phyloP scores from a whole-genome alignment of 805 yeast species.

The Monosporozyma unispora region DNA sequence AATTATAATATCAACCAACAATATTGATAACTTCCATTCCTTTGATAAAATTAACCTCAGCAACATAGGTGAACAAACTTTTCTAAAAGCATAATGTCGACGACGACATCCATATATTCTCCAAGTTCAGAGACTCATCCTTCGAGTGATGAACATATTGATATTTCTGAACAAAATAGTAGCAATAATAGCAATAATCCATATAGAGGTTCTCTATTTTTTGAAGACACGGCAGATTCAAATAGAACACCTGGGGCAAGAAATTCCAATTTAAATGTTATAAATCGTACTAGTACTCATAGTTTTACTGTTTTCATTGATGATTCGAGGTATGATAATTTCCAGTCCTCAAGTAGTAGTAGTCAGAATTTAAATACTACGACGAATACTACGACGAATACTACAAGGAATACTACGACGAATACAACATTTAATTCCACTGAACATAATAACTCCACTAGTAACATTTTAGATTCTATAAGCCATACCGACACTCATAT shows the following conservation, averaged over 20 bases:
- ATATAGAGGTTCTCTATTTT: neutral
- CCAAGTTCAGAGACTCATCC: neutral
- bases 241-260: neutral
- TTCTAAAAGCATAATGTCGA: neutral
- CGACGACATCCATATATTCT: neutral
- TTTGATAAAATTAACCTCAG: neutral
- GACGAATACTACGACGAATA: neutral
- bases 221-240: neutral
- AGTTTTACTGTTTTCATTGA: conserved; percentile 5
- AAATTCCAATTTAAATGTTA: neutral
- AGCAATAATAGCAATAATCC: neutral
- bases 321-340: neutral
- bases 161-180: neutral
- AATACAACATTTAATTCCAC: too few relatives aligned
- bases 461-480: neutral
- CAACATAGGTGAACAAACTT: too few relatives aligned
- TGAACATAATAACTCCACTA: too few relatives aligned
- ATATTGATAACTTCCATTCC: neutral
- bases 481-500: neutral
- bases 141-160: neutral
- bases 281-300: neutral
- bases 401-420: too few relatives aligned
- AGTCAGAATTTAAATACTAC: neutral
- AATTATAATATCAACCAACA: neutral
- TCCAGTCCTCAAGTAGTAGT: neutral